Evolutionary conservation across 306 rosid genomes (phyloP).

Genomic region (Hippophae rhamnoides): DNA sequence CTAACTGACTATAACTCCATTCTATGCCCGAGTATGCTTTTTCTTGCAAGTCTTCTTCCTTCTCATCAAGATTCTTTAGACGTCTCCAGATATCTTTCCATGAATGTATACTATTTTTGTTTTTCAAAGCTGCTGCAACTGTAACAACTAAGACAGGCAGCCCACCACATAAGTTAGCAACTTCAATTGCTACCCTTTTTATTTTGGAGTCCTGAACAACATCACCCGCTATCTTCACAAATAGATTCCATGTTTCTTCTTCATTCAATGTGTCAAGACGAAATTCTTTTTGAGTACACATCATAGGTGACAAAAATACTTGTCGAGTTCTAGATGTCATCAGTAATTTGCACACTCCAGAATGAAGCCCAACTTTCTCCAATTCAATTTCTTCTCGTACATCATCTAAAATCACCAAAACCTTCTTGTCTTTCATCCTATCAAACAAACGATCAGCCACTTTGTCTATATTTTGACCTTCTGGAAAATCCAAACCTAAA

Average conservation of each 20-base stretch:
- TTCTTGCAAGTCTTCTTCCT: neutral
- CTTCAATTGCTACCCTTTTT: constrained; percentile 1
- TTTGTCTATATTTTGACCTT: constrained; percentile 1
- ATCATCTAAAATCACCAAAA: neutral
- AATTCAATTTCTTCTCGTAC: constrained; percentile 25
- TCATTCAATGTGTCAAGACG: constrained; percentile 1
- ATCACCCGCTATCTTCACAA: constrained; percentile 11
- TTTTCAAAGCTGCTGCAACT: constrained; percentile 18
- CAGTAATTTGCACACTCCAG: constrained; percentile 11
- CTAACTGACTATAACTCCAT: constrained; percentile 17
- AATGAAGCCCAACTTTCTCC: constrained; percentile 25
- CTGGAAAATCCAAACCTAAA: neutral
- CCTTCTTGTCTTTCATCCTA: constrained; percentile 6
- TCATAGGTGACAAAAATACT: neutral
- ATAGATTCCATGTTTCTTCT: constrained; percentile 30
- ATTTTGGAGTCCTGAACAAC: neutral
- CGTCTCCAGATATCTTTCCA: constrained; percentile 2
- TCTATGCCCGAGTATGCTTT: constrained; percentile 5
- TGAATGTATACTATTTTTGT: neutral
- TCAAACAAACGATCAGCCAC: neutral
- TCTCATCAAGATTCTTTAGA: neutral
- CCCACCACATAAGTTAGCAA: constrained; percentile 27
- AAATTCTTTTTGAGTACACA: constrained; percentile 21
- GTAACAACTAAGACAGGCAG: constrained; percentile 34
- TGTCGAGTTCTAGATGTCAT: constrained; percentile 25